Base-by-base conservation (phyloP, 805 yeast species). In the Torulaspora quercuum region DNA sequence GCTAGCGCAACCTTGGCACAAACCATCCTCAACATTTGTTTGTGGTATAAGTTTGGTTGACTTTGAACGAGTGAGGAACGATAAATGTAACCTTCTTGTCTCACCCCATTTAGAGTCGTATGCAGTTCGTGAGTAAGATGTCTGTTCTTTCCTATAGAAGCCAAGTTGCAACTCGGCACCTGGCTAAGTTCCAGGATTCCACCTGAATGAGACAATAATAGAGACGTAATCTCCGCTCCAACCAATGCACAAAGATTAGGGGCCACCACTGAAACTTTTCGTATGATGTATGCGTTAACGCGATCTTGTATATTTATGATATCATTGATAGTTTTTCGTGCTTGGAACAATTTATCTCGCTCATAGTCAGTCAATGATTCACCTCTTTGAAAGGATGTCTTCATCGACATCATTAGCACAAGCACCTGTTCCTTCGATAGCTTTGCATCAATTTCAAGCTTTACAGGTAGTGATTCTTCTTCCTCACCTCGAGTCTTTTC, bases 1-100 rank as follows among this genome's bases (percentile, higher is more conserved):
- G 95, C 92, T 5, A 92, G 63, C 0, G 84, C 70, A 1, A 86
- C 65, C 53, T 89, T 90, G 0, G 82, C 95, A 26, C 95, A 74
- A 0, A 85, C 63, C 46, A 87, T 80, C 39, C 96, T 65, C 67
- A 86, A 68, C 6, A 88, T 90, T 49, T 82, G 83, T 37, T 73
- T 75, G 33, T 79, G 68, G 14, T 73, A 58, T 23, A 75, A 80
- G 3, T 73, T 71, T 0, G 87, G 78, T 20, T 78, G 75, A 4
- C 64, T 60, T 40, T 74, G 81, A 2, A 84, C 72, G 13, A 84
- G 37, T 1, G 75, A 82, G 25, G 77, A 67, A 41, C 75, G 63
- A 56, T 73, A 84, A 3, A 88, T 50, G 52, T 75, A 82, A 0
- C 96, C 95, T 33, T 79, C 74, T 39, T 80, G 82, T 25, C 82